phyloP scores from a whole-genome alignment of 768 basidiomycete genomes.

The Nidularia pulvinata region DNA sequence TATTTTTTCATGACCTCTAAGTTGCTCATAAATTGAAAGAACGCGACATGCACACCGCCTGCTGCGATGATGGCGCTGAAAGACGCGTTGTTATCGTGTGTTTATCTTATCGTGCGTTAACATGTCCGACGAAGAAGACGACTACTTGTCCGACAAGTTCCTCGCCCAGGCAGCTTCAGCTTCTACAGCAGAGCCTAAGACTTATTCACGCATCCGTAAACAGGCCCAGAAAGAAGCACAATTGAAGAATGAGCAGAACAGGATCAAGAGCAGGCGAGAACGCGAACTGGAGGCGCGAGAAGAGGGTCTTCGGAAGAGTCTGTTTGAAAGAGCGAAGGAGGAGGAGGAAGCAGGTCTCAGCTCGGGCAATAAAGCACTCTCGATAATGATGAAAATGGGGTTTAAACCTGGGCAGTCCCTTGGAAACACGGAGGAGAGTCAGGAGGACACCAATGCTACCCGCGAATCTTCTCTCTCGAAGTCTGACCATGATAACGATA shows the following conservation, averaged over 20 bases:
- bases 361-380: conserved; percentile 72
- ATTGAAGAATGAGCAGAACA: conserved; percentile 68
- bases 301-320: conserved; percentile 77
- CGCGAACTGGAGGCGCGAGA: conserved; percentile 75
- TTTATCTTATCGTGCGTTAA: conserved; percentile 10
- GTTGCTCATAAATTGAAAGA: conserved; percentile 1
- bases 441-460: background rate
- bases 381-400: conserved; percentile 95
- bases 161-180: conserved; percentile 42
- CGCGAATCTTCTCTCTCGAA: background rate
- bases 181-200: conserved; percentile 37
- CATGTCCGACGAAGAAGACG: conserved; percentile 81
- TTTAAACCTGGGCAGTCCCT: conserved; percentile 85
- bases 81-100: background rate
- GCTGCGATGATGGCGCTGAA: background rate
- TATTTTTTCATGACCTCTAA: conserved; percentile 10
- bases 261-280: conserved; percentile 62
- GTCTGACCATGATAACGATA: too few relatives aligned
- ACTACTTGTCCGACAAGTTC: conserved; percentile 91
- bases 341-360: conserved; percentile 51
- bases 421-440: conserved; percentile 38
- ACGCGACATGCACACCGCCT: conserved; percentile 1
- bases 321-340: conserved; percentile 78
- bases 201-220: conserved; percentile 73
- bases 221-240: conserved; percentile 58